Conservation (phyloP, 1,284 basidiomycete genomes). For the Ganoderma multipileum region DNA sequence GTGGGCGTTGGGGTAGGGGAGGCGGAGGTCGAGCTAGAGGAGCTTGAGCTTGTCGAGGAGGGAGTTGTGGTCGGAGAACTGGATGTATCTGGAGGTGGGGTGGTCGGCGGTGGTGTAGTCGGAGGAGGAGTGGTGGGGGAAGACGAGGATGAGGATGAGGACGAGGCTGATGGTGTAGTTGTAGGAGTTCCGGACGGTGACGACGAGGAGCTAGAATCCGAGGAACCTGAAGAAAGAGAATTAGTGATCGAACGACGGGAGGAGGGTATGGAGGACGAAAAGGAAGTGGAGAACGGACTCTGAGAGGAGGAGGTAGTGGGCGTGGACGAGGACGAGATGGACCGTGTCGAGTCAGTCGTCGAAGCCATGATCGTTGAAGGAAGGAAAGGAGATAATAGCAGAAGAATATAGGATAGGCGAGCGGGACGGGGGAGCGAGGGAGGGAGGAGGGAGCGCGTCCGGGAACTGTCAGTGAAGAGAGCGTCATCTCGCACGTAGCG, state of each 20-base stretch:
- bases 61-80: neutral
- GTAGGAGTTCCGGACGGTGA: conserved; percentile 13
- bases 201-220: conserved; percentile 1
- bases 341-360: conserved; percentile 8
- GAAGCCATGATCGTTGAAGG: conserved; percentile 22
- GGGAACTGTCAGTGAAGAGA: neutral
- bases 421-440: neutral
- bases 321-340: conserved; percentile 17
- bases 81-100: neutral
- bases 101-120: conserved; percentile 1
- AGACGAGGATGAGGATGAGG: conserved; percentile 7
- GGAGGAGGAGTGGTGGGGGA: conserved; percentile 1
- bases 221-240: conserved; percentile 14
- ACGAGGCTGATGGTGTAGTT: conserved; percentile 7
- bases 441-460: conserved; percentile 5
- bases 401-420: neutral
- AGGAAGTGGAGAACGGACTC: conserved; percentile 27
- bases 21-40: conserved; percentile 5
- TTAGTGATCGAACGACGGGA: conserved; percentile 1
- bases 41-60: neutral
- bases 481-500: conserved; percentile 18
- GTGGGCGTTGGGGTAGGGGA: neutral
- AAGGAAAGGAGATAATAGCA: conserved; percentile 4
- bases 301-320: conserved; percentile 14
- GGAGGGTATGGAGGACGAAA: conserved; percentile 20